These are phyloP conservation scores for Pleurotus citrinopileatus DNA, from an alignment of 768 basidiomycete genomes.

Conservation along the genomic window DNA sequence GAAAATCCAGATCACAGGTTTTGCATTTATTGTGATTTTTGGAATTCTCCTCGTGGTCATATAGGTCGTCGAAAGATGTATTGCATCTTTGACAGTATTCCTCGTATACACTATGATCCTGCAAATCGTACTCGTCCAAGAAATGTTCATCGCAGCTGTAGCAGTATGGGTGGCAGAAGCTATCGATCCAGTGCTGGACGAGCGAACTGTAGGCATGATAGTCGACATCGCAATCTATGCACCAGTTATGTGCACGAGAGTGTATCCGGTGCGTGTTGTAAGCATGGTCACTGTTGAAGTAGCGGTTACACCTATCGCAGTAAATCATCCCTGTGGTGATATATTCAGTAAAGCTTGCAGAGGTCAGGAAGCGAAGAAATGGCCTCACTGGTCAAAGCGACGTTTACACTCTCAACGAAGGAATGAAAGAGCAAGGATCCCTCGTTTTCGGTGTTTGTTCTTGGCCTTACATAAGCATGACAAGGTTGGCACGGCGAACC, in stretches of 20 bases:
- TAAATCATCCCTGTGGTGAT: not conserved
- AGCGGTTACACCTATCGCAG: not conserved
- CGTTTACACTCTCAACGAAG: too few species aligned
- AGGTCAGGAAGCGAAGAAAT: too few species aligned
- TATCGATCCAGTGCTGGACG: conserved; percentile 35
- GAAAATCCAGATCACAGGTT: not conserved
- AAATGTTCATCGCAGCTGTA: conserved; percentile 34
- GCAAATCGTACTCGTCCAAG: conserved; percentile 14
- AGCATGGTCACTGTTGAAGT: not conserved
- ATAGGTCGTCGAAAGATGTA: not conserved
- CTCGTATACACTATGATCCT: conserved; percentile 23
- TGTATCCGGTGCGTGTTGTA: not conserved
- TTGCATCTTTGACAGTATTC: conserved; percentile 26
- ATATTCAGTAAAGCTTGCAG: too few species aligned
- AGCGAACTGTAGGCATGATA: not conserved
- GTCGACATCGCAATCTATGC: not conserved
- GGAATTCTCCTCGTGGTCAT: not conserved
- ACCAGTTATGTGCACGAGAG: not conserved
- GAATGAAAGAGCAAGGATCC: too few species aligned
- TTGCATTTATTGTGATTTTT: not conserved
- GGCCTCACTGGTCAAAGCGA: too few species aligned
- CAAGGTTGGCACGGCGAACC: too few species aligned
- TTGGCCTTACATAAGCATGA: too few species aligned
- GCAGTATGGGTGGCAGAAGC: conserved; percentile 36
- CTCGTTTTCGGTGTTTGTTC: too few species aligned